phyloP scores from a whole-genome alignment of 2,329 filamentous ascomycete genomes.

The Dothistroma septosporum region DNA sequence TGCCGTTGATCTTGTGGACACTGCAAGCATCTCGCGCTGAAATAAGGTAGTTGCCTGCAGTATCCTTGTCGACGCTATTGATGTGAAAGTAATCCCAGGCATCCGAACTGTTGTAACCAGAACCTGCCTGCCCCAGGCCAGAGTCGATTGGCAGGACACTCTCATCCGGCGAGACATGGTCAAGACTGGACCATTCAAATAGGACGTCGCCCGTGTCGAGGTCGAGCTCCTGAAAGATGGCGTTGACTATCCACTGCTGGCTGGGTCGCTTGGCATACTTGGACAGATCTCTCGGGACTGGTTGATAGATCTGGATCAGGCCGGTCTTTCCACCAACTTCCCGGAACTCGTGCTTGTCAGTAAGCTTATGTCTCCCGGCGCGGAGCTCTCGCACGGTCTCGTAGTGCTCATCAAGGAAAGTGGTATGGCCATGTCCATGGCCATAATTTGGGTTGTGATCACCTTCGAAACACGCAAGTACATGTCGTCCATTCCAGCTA shows the following conservation, averaged over 20 bases:
- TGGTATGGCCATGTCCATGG: conserved; percentile 53
- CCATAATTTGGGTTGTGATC: conserved; percentile 51
- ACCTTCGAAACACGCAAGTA: conserved; percentile 54
- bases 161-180: conserved; percentile 26
- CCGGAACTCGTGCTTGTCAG: conserved; percentile 52
- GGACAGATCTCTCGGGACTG: conserved; percentile 41
- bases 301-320: conserved; percentile 51
- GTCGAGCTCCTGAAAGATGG: conserved; percentile 39
- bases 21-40: conserved; percentile 40
- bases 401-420: conserved; percentile 53
- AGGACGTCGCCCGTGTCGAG: conserved; percentile 34
- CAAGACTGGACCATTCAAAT: conserved; percentile 36
- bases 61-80: conserved; percentile 49
- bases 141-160: conserved; percentile 39
- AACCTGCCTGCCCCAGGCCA: conserved; percentile 28
- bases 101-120: conserved; percentile 29
- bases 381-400: conserved; percentile 52
- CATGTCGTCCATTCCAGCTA: conserved; percentile 49
- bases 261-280: conserved; percentile 7
- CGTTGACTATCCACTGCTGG: conserved; percentile 15
- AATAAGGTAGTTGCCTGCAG: conserved; percentile 43
- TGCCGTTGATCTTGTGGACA: conserved; percentile 43
- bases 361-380: conserved; percentile 45
- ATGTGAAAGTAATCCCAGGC: conserved; percentile 46
- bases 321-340: conserved; percentile 52